Conservation (phyloP, 768 basidiomycete species). For the Leucosporidium creatinivorum region DNA sequence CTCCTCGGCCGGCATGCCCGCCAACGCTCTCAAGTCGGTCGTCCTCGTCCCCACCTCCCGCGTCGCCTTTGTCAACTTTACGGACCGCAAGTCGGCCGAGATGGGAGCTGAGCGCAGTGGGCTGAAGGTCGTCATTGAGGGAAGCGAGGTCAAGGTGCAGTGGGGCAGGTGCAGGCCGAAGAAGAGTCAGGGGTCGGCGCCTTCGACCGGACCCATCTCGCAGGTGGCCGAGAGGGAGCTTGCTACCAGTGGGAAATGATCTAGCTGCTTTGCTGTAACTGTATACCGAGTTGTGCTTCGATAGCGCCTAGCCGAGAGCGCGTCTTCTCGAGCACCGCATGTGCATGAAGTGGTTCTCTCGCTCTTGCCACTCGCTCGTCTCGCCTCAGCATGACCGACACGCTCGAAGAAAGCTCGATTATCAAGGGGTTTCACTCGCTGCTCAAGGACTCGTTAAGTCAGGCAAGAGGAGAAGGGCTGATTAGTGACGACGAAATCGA, state of each 20-base stretch:
- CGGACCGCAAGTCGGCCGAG: slow-evolving; percentile 72
- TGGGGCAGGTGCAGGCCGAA: slow-evolving; percentile 72
- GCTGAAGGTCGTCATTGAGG: slow-evolving; percentile 78
- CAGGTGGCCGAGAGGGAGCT: slow-evolving; percentile 24
- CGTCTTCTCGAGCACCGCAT: no score
- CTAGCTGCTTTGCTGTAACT: no score
- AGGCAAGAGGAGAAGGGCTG: slow-evolving; percentile 65
- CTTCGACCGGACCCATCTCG: slow-evolving; percentile 46
- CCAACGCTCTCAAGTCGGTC: slow-evolving; percentile 63
- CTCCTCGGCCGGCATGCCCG: slow-evolving; percentile 49
- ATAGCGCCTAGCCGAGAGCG: no score
- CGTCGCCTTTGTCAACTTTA: slow-evolving; percentile 92
- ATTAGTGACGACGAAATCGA: slow-evolving; percentile 66
- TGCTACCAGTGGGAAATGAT: slow-evolving; percentile 25
- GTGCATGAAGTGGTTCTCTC: neutral
- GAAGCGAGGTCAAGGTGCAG: slow-evolving; percentile 62
- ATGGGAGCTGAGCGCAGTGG: slow-evolving; percentile 78
- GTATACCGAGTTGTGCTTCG: no score
- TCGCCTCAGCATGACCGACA: neutral
- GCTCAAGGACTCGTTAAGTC: slow-evolving; percentile 15
- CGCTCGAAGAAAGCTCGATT: neutral
- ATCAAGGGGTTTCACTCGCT: slow-evolving; percentile 19
- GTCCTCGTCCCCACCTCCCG: slow-evolving; percentile 77
- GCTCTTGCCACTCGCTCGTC: neutral
- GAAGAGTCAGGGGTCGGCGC: slow-evolving; percentile 46